These are phyloP conservation scores for Lactarius deliciosus DNA, from an alignment of 768 basidiomycete genomes.

Conservation along the genomic window DNA sequence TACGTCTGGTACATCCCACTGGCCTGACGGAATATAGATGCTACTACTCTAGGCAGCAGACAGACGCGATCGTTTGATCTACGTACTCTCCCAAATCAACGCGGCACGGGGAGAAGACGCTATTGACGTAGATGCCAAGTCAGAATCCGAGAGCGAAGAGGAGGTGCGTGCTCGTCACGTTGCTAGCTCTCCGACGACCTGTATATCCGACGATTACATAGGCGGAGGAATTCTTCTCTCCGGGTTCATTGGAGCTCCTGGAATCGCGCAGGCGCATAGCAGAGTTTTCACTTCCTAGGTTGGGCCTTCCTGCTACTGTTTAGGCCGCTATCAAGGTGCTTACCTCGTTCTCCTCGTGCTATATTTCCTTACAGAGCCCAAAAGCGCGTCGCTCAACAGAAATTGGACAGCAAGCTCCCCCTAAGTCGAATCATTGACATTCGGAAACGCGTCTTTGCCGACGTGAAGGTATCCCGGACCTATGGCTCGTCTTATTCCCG, in stretches of 20 bases:
- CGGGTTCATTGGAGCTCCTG: conserved; percentile 83
- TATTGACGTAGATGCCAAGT: conserved; percentile 71
- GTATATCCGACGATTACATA: conserved; percentile 35
- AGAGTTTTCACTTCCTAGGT: conserved; percentile 95
- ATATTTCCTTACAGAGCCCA: conserved; percentile 77
- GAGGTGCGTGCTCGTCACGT: conserved; percentile 48
- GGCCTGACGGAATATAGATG: conserved; percentile 26
- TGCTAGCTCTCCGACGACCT: neutral
- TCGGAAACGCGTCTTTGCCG: conserved; percentile 83
- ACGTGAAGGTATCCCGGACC: conserved; percentile 73
- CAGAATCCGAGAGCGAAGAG: conserved; percentile 69
- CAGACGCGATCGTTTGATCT: conserved; percentile 91
- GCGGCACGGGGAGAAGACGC: conserved; percentile 81
- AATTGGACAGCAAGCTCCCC: conserved; percentile 83
- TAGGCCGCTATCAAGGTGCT: conserved; percentile 69
- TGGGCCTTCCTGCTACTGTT: conserved; percentile 56
- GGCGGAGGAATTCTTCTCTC: conserved; percentile 96
- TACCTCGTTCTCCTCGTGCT: conserved; percentile 50
- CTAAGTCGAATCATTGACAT: conserved; percentile 88
- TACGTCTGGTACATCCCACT: conserved; percentile 44
- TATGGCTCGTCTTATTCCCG: neutral
- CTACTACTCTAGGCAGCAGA: conserved; percentile 75
- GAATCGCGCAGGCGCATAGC: conserved; percentile 84
- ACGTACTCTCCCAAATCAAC: conserved; percentile 92
- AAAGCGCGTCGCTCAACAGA: conserved; percentile 90